Conservation (phyloP, 2,329 filamentous ascomycete genomes). For the Fulvia fulva region DNA sequence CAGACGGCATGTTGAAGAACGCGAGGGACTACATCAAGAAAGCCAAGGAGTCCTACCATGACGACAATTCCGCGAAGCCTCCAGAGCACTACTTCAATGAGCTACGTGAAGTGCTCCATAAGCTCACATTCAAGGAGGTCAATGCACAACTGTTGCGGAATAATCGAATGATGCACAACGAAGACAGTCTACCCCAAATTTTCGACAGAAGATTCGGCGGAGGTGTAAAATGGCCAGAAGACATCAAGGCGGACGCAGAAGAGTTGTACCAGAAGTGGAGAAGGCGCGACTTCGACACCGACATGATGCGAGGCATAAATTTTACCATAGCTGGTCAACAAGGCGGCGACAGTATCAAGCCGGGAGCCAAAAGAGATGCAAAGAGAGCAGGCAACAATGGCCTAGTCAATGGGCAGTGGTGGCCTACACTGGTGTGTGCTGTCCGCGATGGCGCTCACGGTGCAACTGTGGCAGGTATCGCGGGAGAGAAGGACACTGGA, state of each 20-base stretch:
- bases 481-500: slow-evolving; percentile 43
- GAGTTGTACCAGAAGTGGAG: slow-evolving; percentile 48
- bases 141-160: slow-evolving; percentile 32
- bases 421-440: slow-evolving; percentile 49
- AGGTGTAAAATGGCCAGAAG: slow-evolving; percentile 39
- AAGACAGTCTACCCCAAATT: slow-evolving; percentile 39
- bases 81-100: slow-evolving; percentile 24
- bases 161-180: slow-evolving; percentile 35
- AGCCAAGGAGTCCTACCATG: background rate
- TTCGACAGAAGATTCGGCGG: slow-evolving; percentile 30
- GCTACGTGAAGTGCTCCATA: slow-evolving; percentile 38
- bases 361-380: slow-evolving; percentile 23
- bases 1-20: background rate
- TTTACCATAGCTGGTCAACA: slow-evolving; percentile 12
- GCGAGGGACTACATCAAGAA: background rate
- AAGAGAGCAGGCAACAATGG: slow-evolving; percentile 39
- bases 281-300: slow-evolving; percentile 38
- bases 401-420: slow-evolving; percentile 52
- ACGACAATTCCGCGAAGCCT: background rate
- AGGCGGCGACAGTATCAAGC: slow-evolving; percentile 25
- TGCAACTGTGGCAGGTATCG: slow-evolving; percentile 48
- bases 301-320: slow-evolving; percentile 46
- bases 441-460: slow-evolving; percentile 55
- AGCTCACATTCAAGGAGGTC: slow-evolving; percentile 37
- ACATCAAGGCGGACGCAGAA: slow-evolving; percentile 46